Percentiles rank a stretch among this genome's conserved stretches.
These are phyloP conservation scores for Coriaria nepalensis DNA, from an alignment of 306 rosid species.

Conservation along the genomic window DNA sequence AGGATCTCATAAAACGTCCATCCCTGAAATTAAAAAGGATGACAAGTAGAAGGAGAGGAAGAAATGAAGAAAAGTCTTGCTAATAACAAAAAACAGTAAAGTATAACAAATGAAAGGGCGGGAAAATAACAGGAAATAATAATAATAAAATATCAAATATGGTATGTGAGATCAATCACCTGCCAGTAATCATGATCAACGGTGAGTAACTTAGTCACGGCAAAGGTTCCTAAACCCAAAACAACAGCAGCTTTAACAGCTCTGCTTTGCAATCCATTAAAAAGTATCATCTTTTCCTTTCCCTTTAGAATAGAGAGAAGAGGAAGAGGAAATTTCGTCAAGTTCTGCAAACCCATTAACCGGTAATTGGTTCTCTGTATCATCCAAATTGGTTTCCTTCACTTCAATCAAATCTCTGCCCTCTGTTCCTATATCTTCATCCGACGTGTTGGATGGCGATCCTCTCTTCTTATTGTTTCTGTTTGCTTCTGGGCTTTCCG, in stretches of 20 bases:
- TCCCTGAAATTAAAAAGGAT: conserved; percentile 42
- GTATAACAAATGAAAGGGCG: not conserved
- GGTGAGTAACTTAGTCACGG: conserved; percentile 71
- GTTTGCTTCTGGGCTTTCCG: no score
- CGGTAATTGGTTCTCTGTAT: conserved; percentile 17
- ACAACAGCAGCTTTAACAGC: conserved; percentile 61
- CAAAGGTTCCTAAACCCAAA: conserved; percentile 75
- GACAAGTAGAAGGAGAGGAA: not conserved
- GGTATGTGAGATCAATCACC: conserved; percentile 29
- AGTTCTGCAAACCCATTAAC: conserved; percentile 25
- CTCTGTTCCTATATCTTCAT: conserved; percentile 13
- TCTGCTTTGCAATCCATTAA: conserved; percentile 29
- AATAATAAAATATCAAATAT: not conserved
- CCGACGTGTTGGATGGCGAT: no score
- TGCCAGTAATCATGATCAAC: conserved; percentile 93
- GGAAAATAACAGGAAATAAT: not conserved
- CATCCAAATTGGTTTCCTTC: conserved; percentile 18
- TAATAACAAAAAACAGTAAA: no score
- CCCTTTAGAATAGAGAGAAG: conserved; percentile 10
- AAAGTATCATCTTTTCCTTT: conserved; percentile 18
- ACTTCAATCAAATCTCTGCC: conserved; percentile 36
- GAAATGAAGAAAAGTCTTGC: no score
- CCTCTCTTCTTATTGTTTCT: no score
- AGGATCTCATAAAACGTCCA: conserved; percentile 91
- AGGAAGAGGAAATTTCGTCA: conserved; percentile 21